Evolutionary conservation across 2,329 filamentous ascomycete genomes (phyloP).

Genomic region (Madurella mycetomatis): DNA sequence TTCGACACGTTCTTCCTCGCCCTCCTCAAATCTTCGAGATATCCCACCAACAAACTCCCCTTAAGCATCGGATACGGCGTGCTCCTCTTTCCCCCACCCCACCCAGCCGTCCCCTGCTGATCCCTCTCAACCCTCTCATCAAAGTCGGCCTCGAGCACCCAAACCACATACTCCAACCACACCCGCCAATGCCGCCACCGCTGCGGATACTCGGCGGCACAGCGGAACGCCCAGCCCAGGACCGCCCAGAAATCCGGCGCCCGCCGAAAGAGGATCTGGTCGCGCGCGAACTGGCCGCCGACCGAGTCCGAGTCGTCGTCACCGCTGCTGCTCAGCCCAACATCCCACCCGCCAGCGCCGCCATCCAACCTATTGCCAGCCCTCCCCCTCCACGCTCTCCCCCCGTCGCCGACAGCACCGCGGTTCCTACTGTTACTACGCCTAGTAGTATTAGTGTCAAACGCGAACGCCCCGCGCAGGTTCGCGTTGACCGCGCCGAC

Average conservation of each 20-base stretch:
- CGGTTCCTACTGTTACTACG: neutral
- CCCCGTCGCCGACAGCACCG: neutral
- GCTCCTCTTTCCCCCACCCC: slow-evolving; percentile 13
- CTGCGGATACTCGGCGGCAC: slow-evolving; percentile 65
- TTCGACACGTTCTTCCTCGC: slow-evolving; percentile 42
- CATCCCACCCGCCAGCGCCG: too few relatives aligned
- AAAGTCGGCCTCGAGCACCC: slow-evolving; percentile 70
- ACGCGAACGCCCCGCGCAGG: slow-evolving; percentile 68
- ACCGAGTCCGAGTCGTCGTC: slow-evolving; percentile 42
- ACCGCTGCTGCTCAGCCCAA: slow-evolving; percentile 21
- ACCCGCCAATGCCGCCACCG: slow-evolving; percentile 78
- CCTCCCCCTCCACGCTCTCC: too few relatives aligned
- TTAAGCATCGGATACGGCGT: slow-evolving; percentile 35
- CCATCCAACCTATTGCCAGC: too few relatives aligned
- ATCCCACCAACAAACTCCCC: slow-evolving; percentile 58
- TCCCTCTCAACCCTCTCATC: slow-evolving; percentile 52
- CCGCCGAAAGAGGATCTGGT: slow-evolving; percentile 64
- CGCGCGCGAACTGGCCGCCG: slow-evolving; percentile 43
- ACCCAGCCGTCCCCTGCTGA: slow-evolving; percentile 16
- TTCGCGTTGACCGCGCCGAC: slow-evolving; percentile 67
- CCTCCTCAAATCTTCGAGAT: slow-evolving; percentile 43
- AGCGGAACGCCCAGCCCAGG: slow-evolving; percentile 91
- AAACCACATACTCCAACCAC: slow-evolving; percentile 77
- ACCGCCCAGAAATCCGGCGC: slow-evolving; percentile 86
- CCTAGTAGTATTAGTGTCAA: slow-evolving; percentile 34